Evolutionary conservation across 2,329 filamentous ascomycete species (phyloP).

Genomic region (Ophiostoma ulmi): DNA sequence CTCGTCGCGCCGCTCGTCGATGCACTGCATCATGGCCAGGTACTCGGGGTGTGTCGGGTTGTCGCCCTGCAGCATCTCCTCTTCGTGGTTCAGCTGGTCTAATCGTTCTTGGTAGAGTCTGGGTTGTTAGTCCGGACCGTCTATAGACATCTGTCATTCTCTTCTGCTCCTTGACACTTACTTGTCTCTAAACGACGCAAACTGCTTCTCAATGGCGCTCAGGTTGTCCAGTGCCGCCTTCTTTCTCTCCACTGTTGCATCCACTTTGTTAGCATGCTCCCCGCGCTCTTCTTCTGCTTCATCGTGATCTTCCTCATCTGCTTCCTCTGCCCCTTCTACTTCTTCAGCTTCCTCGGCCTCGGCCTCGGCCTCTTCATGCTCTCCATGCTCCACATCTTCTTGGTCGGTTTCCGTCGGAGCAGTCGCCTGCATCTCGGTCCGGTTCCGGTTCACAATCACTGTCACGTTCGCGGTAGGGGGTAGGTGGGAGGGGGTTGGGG

Average conservation of each 20-base stretch:
- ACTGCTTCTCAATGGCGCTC: conserved; percentile 77
- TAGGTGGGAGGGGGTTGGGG: not conserved
- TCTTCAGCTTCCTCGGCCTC: not conserved
- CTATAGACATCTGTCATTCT: not conserved
- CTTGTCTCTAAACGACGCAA: conserved; percentile 78
- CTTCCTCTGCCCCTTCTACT: not conserved
- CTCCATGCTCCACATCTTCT: not conserved
- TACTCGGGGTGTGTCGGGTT: conserved; percentile 83
- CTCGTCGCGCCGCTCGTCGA: conserved; percentile 75
- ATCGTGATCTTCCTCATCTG: conserved; percentile 5
- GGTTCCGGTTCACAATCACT: not conserved
- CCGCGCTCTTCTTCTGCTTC: not conserved
- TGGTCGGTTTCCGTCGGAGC: not conserved
- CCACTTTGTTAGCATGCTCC: conserved; percentile 16
- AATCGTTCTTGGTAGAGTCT: conserved; percentile 87
- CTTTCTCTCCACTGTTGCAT: conserved; percentile 64
- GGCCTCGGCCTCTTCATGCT: not conserved
- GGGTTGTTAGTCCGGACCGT: conserved; percentile 18
- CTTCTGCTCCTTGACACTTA: conserved; percentile 36
- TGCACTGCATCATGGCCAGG: conserved; percentile 79
- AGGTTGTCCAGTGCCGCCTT: conserved; percentile 75
- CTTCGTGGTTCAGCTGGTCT: conserved; percentile 68
- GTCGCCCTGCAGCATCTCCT: conserved; percentile 54
- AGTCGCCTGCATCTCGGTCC: conserved; percentile 8
- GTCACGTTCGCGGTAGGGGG: not conserved